Conservation (phyloP, 176 grass and related monocot genomes). For the Musa acuminata region DNA sequence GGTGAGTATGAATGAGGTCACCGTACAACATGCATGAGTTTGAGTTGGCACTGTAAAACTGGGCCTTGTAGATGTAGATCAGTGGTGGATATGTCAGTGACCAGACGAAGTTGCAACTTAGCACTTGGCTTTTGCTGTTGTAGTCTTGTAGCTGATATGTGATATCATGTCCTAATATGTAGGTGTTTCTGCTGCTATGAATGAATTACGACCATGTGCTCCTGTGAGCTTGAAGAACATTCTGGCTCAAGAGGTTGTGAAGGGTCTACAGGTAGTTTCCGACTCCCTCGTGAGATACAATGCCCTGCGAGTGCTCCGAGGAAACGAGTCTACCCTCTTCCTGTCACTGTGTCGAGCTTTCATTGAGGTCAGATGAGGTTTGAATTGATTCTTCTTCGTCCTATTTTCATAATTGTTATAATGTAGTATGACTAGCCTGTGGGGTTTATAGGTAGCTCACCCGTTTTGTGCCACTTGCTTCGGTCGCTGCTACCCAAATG, state of each 20-base stretch:
- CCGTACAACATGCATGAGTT: neutral
- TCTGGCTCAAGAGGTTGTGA: constrained; percentile 82
- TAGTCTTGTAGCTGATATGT: constrained; percentile 16
- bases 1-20: neutral
- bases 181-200: constrained; percentile 96
- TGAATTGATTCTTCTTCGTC: neutral
- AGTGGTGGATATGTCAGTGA: neutral
- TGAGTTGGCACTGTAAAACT: neutral
- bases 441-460: constrained; percentile 44
- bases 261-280: constrained; percentile 65
- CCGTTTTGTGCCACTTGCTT: constrained; percentile 73
- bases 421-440: neutral
- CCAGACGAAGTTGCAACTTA: neutral
- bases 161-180: neutral
- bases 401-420: neutral
- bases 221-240: constrained; percentile 75
- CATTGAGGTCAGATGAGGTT: constrained; percentile 53
- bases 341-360: constrained; percentile 80
- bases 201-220: constrained; percentile 81
- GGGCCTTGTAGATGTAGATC: neutral
- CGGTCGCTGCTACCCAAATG: constrained; percentile 81
- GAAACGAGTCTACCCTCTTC: constrained; percentile 81
- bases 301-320: constrained; percentile 79
- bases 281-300: constrained; percentile 93
- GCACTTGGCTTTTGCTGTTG: neutral